These are phyloP conservation scores for Talaromyces amestolkiae DNA, from an alignment of 2,329 filamentous ascomycete genomes.

Conservation along the genomic window DNA sequence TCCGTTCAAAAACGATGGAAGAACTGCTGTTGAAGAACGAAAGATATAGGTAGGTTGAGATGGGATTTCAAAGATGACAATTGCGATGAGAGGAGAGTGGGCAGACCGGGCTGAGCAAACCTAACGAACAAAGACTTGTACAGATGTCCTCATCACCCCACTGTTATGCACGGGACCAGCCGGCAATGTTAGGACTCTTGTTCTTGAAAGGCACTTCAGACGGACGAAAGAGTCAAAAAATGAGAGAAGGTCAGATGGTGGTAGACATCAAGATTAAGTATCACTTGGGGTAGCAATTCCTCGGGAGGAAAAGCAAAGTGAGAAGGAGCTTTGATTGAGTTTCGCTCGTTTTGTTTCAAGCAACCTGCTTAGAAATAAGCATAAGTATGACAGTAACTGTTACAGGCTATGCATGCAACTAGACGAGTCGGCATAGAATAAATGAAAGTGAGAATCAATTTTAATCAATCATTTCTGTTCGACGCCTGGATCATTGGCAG, in stretches of 20 bases:
- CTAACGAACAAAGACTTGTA: neutral
- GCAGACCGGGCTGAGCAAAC: neutral
- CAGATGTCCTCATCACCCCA: neutral
- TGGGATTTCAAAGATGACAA: neutral
- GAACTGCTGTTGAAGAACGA: neutral
- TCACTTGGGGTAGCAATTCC: neutral
- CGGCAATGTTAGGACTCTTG: neutral
- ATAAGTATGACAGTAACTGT: constrained; percentile 2
- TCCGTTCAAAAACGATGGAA: neutral
- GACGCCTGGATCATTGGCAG: constrained; percentile 3
- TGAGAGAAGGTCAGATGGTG: neutral
- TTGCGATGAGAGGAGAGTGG: neutral
- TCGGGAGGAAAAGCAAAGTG: neutral
- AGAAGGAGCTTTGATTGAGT: neutral
- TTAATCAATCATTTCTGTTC: neutral
- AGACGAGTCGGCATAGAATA: neutral
- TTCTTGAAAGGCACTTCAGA: neutral
- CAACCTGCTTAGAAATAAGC: constrained; percentile 7
- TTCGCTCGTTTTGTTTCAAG: constrained; percentile 1
- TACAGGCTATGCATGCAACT: constrained; percentile 1
- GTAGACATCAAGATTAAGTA: neutral
- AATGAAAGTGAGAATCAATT: neutral
- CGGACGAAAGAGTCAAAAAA: neutral
- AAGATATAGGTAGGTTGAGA: too few species aligned
- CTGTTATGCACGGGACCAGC: constrained; percentile 11